A percentile compares a stretch with the other conserved stretches of the same genome.
phyloP scores from a whole-genome alignment of 352 stramenopile genomes.

The Thalassiosira delicatula region DNA sequence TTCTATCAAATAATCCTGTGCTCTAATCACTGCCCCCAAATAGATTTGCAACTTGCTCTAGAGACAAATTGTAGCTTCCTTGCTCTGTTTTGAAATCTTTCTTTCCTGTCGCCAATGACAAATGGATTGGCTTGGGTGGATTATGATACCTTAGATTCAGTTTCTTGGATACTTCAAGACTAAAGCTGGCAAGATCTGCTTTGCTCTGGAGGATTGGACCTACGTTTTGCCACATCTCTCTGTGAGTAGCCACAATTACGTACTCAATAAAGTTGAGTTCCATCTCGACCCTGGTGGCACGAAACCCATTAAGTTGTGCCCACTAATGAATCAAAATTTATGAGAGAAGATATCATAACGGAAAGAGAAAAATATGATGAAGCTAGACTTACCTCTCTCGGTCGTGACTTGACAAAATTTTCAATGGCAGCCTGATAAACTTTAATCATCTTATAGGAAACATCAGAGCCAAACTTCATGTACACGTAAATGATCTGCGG shows the following conservation, averaged over 20 bases:
- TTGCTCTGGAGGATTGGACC: conserved; percentile 69
- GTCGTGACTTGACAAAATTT: conserved; percentile 71
- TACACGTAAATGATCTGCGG: conserved; percentile 56
- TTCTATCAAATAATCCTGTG: too few species aligned
- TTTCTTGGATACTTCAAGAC: conserved; percentile 75
- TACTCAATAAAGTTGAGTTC: conserved; percentile 79
- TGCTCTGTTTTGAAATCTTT: too few species aligned
- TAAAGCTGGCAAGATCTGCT: conserved; percentile 69
- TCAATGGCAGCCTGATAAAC: conserved; percentile 68
- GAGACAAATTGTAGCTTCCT: too few species aligned
- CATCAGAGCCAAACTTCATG: conserved; percentile 73
- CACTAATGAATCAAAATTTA: background rate
- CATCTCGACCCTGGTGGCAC: conserved; percentile 66
- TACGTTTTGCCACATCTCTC: conserved; percentile 67
- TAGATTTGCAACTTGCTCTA: too few species aligned
- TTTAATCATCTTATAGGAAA: conserved; percentile 65
- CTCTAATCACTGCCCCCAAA: too few species aligned
- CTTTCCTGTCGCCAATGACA: background rate
- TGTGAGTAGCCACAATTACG: conserved; percentile 63
- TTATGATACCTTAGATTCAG: conserved; percentile 74
- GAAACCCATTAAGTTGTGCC: conserved; percentile 64
- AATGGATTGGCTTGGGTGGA: conserved; percentile 65
- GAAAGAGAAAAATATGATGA: conserved; percentile 4
- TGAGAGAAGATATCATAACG: conserved; percentile 2
- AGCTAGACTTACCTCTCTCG: conserved; percentile 60